Conservation (phyloP, 306 rosid genomes). For the Lathyrus aphaca region DNA sequence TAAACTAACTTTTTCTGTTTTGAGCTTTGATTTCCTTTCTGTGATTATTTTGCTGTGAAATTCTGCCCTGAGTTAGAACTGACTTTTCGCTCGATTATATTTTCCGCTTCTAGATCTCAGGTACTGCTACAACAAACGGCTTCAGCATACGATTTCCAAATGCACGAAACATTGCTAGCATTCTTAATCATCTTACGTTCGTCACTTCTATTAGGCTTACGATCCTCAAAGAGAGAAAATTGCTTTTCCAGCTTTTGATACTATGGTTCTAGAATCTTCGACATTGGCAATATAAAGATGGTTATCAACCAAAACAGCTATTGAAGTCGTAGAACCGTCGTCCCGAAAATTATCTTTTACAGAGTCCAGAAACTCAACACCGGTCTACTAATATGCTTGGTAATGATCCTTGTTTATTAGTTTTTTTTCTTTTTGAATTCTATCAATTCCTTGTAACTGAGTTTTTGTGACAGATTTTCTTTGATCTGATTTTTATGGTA, state of each 20-base stretch:
- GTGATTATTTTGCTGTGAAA: too few relatives aligned
- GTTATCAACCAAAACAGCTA: conserved; percentile 89
- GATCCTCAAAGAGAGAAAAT: too few relatives aligned
- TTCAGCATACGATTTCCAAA: conserved; percentile 98
- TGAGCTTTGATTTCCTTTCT: too few relatives aligned
- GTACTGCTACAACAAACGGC: conserved; percentile 94
- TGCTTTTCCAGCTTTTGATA: conserved; percentile 83
- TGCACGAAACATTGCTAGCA: conserved; percentile 99
- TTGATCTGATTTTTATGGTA: too few relatives aligned
- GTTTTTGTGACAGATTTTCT: too few relatives aligned
- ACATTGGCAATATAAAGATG: conserved; percentile 97
- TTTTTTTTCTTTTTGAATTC: too few relatives aligned
- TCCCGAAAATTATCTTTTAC: conserved; percentile 83
- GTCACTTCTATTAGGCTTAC: conserved; percentile 93
- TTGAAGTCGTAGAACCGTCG: conserved; percentile 98
- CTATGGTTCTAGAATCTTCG: conserved; percentile 91
- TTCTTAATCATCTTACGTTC: conserved; percentile 95
- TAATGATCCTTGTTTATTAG: too few relatives aligned
- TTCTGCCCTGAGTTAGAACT: too few relatives aligned
- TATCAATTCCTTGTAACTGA: too few relatives aligned
- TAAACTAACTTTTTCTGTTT: too few relatives aligned
- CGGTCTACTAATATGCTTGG: conserved; percentile 86
- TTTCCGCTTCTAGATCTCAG: conserved; percentile 99
- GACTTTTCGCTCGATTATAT: too few relatives aligned
- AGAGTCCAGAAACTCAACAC: conserved; percentile 76